These are phyloP conservation scores for Trichoderma sp. DNA, from an alignment of 2,329 filamentous ascomycete species.

Conservation along the genomic window DNA sequence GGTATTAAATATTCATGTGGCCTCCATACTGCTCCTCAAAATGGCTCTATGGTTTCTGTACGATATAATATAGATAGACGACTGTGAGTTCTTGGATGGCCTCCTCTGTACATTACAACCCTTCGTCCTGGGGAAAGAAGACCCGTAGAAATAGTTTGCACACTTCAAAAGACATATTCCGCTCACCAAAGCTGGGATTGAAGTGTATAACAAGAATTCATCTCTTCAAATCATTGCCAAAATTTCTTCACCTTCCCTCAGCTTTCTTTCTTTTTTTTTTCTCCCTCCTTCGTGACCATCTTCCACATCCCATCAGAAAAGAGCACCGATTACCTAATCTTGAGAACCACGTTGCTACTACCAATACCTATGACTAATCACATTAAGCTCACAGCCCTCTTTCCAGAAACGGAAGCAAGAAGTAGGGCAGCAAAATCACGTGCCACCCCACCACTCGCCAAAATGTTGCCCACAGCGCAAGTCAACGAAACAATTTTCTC, in stretches of 20 bases:
- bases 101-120: neutral
- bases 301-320: neutral
- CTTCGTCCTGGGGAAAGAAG: neutral
- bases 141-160: neutral
- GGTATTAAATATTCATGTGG: neutral
- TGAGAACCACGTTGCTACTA: neutral
- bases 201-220: neutral
- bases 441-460: slow-evolving; percentile 22
- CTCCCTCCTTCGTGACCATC: neutral
- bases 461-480: slow-evolving; percentile 33
- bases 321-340: neutral
- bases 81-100: neutral
- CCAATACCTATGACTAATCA: neutral
- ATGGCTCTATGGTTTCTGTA: neutral
- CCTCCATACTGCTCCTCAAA: neutral
- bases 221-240: neutral
- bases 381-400: neutral
- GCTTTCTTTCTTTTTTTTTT: neutral
- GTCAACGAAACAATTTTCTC: slow-evolving; percentile 20
- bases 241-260: neutral
- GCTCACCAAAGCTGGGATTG: neutral
- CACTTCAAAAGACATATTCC: neutral
- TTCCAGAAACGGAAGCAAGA: neutral
- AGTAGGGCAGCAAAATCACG: neutral
- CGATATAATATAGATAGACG: neutral